Base-by-base conservation (phyloP, 176 grass and related monocot genomes). In the Eragrostis curvula region DNA sequence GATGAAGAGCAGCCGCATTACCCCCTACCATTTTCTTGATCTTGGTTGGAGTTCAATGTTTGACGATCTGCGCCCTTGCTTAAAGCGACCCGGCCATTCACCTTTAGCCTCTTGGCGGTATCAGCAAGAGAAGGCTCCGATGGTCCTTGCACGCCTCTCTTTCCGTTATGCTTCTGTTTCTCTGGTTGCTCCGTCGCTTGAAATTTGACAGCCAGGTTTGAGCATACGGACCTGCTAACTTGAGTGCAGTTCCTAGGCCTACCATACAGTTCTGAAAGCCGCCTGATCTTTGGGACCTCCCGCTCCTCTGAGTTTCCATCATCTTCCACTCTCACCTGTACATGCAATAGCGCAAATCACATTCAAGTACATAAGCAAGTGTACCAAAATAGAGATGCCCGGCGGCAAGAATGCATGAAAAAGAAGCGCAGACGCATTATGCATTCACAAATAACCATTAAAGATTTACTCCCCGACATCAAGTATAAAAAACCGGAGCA, bases 271-370 rank as follows among this genome's bases (percentile, higher is more conserved):
- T 84, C 78, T 13, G 75, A 73, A 62, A 82, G 66, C n/a, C 42
- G 52, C 73, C 50, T 82, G 74, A 50, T 75, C 63, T 83, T 88
- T 8, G 51, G 66, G 62, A 73, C 32, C 57, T 69, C 21, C 53
- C 64, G 78, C 64, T 88, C 82, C 47, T 88, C 87, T 8, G 82
- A 82, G 13, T 25, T 85, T 49, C 78, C 83, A 43, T 70, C 77
- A 23, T 3, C 25, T 50, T 82, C 66, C 43, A 42, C 30, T 41
- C 9, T 75, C 21, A 66, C 59, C 88, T 89, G 73, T 51, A 89
- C 65, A 66, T 40, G 18, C 39, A 47, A 32, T 3, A 42, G 68
- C 20, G 32, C 32, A 36, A 36, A 69, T 62, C 46, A 57, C 6
- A 75, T 78, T 51, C 58, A 52, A 44, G 12, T 50, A 66, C 32